Percentiles rank a stretch among this genome's conserved stretches.
Conservation (phyloP, 2,329 filamentous ascomycete genomes). For the Zopfia rhizophila region DNA sequence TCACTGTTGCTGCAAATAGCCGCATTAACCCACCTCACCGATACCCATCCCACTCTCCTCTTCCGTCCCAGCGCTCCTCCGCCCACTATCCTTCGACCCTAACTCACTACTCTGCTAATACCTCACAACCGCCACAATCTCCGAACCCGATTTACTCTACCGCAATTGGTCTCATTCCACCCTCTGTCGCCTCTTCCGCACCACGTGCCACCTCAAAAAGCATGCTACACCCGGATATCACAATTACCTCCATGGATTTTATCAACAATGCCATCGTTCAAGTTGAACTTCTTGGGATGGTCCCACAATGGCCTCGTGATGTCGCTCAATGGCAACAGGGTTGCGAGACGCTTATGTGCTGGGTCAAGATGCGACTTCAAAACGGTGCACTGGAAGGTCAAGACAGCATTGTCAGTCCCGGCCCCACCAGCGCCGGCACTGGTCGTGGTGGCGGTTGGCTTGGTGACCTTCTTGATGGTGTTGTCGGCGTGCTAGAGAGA, state of each 20-base stretch:
- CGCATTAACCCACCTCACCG: conserved; percentile 27
- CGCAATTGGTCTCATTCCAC: conserved; percentile 20
- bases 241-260: conserved; percentile 36
- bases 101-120: conserved; percentile 13
- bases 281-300: conserved; percentile 24
- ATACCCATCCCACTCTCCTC: conserved; percentile 31
- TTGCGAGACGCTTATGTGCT: conserved; percentile 41
- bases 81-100: conserved; percentile 13
- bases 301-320: conserved; percentile 30
- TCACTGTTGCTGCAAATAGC: conserved; percentile 39
- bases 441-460: conserved; percentile 30
- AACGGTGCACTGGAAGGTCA: conserved; percentile 28
- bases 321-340: conserved; percentile 39
- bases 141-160: conserved; percentile 23
- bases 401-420: conserved; percentile 19
- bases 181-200: conserved; percentile 27
- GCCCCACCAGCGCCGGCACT: conserved; percentile 21
- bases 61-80: conserved; percentile 17
- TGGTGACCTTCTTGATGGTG: conserved; percentile 43
- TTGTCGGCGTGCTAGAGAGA: conserved; percentile 39
- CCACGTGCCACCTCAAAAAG: conserved; percentile 25
- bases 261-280: conserved; percentile 33
- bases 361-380: conserved; percentile 44
- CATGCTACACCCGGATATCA: conserved; percentile 30
- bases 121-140: conserved; percentile 16